A percentile compares a stretch with the other conserved stretches of the same genome.
phyloP scores from a whole-genome alignment of 1,139 yeast species.

The Candida dubliniensis region DNA sequence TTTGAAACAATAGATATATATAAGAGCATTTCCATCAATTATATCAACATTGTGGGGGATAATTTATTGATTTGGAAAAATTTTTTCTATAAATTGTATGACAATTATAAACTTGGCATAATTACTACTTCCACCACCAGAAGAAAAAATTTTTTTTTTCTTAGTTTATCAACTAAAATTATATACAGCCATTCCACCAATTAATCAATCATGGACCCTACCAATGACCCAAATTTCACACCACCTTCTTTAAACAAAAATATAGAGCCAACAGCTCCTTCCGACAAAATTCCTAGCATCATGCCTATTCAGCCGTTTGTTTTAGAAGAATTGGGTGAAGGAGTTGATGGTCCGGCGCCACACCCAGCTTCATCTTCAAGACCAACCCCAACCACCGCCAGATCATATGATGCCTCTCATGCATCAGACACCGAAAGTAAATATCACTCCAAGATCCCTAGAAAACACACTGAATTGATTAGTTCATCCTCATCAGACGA shows the following conservation, averaged over 20 bases:
- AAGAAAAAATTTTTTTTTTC: neutral
- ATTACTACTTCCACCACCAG: neutral
- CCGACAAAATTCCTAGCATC: slow-evolving; percentile 69
- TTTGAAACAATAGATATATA: too few relatives aligned
- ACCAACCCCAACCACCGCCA: slow-evolving; percentile 6
- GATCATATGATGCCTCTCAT: slow-evolving; percentile 11
- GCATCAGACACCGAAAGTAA: slow-evolving; percentile 12
- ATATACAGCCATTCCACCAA: neutral
- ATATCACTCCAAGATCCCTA: slow-evolving; percentile 41
- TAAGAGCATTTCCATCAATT: too few relatives aligned
- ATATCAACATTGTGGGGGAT: too few relatives aligned
- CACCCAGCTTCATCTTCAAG: slow-evolving; percentile 36
- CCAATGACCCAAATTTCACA: slow-evolving; percentile 73
- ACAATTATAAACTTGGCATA: too few relatives aligned
- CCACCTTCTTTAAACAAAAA: slow-evolving; percentile 66
- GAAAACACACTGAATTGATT: slow-evolving; percentile 41
- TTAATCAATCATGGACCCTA: slow-evolving; percentile 63
- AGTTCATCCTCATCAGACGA: slow-evolving; percentile 36
- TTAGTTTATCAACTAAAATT: neutral
- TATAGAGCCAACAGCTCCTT: slow-evolving; percentile 69
- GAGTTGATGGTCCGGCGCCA: slow-evolving; percentile 73
- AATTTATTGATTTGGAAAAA: too few relatives aligned
- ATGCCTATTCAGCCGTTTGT: slow-evolving; percentile 76
- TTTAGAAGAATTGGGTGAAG: slow-evolving; percentile 69
- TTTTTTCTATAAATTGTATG: too few relatives aligned